phyloP scores from a whole-genome alignment of 2,329 filamentous ascomycete genomes.

The Scytalidium lignicola region DNA sequence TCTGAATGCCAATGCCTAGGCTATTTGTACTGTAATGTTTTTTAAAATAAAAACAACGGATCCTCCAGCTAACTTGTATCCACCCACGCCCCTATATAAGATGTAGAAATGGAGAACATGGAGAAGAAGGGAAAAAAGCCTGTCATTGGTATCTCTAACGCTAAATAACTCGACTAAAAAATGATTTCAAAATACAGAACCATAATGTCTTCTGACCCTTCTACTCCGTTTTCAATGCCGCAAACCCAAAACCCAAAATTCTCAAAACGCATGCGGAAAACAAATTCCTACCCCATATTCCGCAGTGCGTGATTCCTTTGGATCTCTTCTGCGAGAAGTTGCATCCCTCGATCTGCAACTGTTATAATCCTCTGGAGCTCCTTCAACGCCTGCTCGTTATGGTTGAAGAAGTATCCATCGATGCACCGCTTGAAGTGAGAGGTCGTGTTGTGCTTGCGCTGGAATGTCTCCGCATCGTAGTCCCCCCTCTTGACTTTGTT shows the following conservation, averaged over 20 bases:
- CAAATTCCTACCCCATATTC: neutral
- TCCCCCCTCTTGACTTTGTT: constrained; percentile 1
- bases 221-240: no score
- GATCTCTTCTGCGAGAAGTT: constrained; percentile 15
- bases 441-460: constrained; percentile 22
- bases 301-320: constrained; percentile 7
- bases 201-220: no score
- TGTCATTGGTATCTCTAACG: neutral
- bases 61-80: no score
- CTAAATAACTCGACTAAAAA: neutral
- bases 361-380: constrained; percentile 26
- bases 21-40: no score
- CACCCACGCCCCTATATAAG: no score
- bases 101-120: no score
- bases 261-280: no score
- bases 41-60: no score
- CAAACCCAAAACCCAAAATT: no score
- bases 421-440: constrained; percentile 25
- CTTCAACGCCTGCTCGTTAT: constrained; percentile 24
- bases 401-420: constrained; percentile 27
- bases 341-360: constrained; percentile 27
- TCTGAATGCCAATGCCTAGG: no score
- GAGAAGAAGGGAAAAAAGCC: no score
- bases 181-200: no score
- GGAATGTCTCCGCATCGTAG: constrained; percentile 26